phyloP scores from a whole-genome alignment of 192 early-diverging fungal species.

The Backusella psychrophila region DNA sequence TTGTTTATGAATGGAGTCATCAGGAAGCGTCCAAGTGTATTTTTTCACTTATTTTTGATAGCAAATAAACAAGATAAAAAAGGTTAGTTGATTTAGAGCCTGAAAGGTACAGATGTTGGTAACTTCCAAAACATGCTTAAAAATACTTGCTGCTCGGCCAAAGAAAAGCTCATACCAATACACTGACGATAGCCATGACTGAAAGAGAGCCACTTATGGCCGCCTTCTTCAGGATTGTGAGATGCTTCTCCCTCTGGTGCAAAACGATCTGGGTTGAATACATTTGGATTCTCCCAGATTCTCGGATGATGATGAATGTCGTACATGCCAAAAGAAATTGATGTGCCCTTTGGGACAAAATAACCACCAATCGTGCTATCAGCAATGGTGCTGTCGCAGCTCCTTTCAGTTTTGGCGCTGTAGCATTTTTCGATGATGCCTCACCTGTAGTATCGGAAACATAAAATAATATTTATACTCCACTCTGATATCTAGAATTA shows the following conservation, averaged over 20 bases:
- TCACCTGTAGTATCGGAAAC: too few relatives aligned
- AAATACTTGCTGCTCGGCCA: slow-evolving; percentile 55
- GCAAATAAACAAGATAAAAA: too few relatives aligned
- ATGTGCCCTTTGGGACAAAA: slow-evolving; percentile 23
- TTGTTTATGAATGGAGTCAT: slow-evolving; percentile 16
- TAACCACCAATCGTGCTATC: slow-evolving; percentile 13
- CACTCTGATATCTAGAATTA: too few relatives aligned
- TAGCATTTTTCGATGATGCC: too few relatives aligned
- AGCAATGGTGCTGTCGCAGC: too few relatives aligned
- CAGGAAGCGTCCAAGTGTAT: slow-evolving; percentile 14
- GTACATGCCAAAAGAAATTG: slow-evolving; percentile 12
- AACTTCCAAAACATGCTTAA: slow-evolving; percentile 48
- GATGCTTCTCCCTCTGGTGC: slow-evolving; percentile 7
- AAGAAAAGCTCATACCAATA: slow-evolving; percentile 60
- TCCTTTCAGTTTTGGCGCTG: too few relatives aligned
- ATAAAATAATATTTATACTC: too few relatives aligned
- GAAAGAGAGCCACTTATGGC: slow-evolving; percentile 48
- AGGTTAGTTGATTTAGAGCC: too few relatives aligned
- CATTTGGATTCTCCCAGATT: slow-evolving; percentile 38
- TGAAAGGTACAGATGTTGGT: background rate
- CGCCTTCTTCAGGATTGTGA: background rate
- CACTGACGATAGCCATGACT: slow-evolving; percentile 57
- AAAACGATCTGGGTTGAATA: slow-evolving; percentile 53
- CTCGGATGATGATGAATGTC: slow-evolving; percentile 9
- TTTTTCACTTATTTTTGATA: slow-evolving; percentile 13